phyloP scores from a whole-genome alignment of 177 flowering plant genomes.

The Vitis hybrid region DNA sequence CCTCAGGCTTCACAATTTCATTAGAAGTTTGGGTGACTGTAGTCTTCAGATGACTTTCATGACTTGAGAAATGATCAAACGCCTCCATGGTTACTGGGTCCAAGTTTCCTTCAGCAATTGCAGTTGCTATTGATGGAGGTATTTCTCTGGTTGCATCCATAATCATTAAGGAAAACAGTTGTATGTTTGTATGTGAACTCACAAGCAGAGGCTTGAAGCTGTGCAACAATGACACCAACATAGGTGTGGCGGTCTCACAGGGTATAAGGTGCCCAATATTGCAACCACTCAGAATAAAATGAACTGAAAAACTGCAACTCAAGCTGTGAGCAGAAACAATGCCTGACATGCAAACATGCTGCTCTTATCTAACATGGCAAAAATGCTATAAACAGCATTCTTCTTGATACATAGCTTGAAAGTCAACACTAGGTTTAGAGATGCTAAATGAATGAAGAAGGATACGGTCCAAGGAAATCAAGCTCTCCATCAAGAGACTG shows the following conservation, averaged over 20 bases:
- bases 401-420: not conserved
- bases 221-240: no score
- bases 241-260: no score
- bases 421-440: not conserved
- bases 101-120: conserved; percentile 71
- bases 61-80: conserved; percentile 36
- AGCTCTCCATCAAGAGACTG: conserved; percentile 48
- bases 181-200: not conserved
- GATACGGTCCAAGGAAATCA: conserved; percentile 92
- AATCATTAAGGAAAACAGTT: conserved; percentile 28
- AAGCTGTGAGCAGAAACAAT: no score
- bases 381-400: not conserved
- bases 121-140: conserved; percentile 60
- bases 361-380: not conserved
- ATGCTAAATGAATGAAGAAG: conserved; percentile 17
- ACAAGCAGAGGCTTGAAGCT: no score
- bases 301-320: no score
- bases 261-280: no score
- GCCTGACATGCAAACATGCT: not conserved
- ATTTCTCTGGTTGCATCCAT: conserved; percentile 46
- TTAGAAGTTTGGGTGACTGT: conserved; percentile 8
- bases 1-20: conserved; percentile 10
- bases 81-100: conserved; percentile 76
- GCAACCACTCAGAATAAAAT: no score
- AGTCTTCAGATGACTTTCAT: conserved; percentile 9